Percentiles rank a stretch among this genome's conserved stretches.
These are phyloP conservation scores for Aureobasidium mangrovei DNA, from an alignment of 2,329 filamentous ascomycete genomes.

Conservation along the genomic window DNA sequence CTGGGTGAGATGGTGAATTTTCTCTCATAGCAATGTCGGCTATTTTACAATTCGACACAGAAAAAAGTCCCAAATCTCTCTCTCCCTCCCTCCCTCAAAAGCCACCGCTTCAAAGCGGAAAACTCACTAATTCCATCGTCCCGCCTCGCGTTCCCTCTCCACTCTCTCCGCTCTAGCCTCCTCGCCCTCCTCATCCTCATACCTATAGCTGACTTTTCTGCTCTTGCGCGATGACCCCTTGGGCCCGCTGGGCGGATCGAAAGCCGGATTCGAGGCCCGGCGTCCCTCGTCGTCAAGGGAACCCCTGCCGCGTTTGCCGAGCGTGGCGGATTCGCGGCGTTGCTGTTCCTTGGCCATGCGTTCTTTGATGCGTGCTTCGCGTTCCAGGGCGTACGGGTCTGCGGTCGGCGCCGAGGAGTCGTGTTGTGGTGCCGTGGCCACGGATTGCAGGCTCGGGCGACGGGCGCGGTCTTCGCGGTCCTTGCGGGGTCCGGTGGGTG, in stretches of 20 bases:
- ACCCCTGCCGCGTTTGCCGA: constrained; percentile 27
- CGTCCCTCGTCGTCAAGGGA: constrained; percentile 7
- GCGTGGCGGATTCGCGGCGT: constrained; percentile 44
- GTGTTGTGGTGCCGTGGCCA: neutral
- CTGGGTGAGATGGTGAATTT: too few relatives aligned
- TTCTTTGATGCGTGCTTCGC: constrained; percentile 23
- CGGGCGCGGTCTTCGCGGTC: constrained; percentile 18
- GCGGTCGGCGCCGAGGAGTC: constrained; percentile 15
- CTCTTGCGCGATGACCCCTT: constrained; percentile 43
- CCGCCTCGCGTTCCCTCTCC: constrained; percentile 47
- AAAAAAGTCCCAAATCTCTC: too few relatives aligned
- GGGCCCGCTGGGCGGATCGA: constrained; percentile 35
- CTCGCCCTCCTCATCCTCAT: constrained; percentile 37
- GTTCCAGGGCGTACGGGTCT: constrained; percentile 28
- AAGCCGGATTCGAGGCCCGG: constrained; percentile 19
- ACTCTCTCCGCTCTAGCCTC: constrained; percentile 31
- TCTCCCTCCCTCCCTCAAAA: too few relatives aligned
- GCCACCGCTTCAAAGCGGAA: too few relatives aligned
- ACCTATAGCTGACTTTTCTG: constrained; percentile 23
- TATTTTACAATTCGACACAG: too few relatives aligned
- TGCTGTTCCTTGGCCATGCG: constrained; percentile 61
- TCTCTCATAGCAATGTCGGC: too few relatives aligned
- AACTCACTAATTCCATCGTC: constrained; percentile 24
- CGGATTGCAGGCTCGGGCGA: constrained; percentile 5
- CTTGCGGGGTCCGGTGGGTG: constrained; percentile 29